A percentile compares a stretch with the other conserved stretches of the same genome.
phyloP scores from a whole-genome alignment of 1,284 basidiomycete genomes.

The Ceratobasidium sp. region DNA sequence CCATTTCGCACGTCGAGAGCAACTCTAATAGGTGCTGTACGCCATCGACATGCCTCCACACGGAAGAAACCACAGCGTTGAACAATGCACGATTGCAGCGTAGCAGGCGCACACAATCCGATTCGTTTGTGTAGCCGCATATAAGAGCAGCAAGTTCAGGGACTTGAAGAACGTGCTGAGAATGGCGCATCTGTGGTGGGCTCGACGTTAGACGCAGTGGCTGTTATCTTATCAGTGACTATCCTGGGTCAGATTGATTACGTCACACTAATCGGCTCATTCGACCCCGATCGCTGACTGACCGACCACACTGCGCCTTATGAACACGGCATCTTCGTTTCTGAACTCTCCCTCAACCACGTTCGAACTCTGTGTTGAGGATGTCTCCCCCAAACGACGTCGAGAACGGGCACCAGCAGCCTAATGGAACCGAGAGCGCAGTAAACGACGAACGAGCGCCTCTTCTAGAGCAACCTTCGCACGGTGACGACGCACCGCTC shows the following conservation, averaged over 20 bases:
- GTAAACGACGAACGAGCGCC: slow-evolving; percentile 15
- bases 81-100: not conserved
- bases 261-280: not conserved
- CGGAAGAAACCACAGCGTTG: not conserved
- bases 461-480: not conserved
- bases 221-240: slow-evolving; percentile 9
- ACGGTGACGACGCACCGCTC: not conserved
- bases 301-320: not conserved
- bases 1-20: not conserved
- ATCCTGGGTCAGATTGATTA: slow-evolving; percentile 2
- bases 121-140: not conserved
- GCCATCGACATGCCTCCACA: not conserved
- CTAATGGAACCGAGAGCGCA: not conserved
- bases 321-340: not conserved
- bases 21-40: not conserved
- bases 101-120: not conserved
- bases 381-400: slow-evolving; percentile 24
- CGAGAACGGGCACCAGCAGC: not conserved
- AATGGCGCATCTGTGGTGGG: not conserved
- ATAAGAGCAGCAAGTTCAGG: slow-evolving; percentile 3
- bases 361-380: not conserved
- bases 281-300: slow-evolving; percentile 16
- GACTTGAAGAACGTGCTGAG: not conserved
- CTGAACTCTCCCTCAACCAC: slow-evolving; percentile 4
- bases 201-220: no score